Evolutionary conservation across 495 filamentous ascomycete species (phyloP).

Genomic region (Hamigera avellanea): DNA sequence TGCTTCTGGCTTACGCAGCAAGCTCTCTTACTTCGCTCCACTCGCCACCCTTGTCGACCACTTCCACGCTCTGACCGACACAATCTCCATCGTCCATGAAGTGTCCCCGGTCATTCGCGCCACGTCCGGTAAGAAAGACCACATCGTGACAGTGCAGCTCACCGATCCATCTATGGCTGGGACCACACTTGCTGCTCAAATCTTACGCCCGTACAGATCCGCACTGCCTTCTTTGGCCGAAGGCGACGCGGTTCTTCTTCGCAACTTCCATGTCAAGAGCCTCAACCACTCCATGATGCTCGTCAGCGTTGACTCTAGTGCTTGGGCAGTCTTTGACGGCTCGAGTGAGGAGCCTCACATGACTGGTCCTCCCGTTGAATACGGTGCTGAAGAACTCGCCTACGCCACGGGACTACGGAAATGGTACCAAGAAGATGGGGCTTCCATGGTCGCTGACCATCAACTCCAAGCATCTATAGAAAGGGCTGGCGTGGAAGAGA

Average conservation of each 20-base stretch:
- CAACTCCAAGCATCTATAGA: conserved; percentile 27
- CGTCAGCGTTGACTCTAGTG: conserved; percentile 35
- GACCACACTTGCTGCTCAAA: conserved; percentile 40
- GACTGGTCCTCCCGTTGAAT: conserved; percentile 55
- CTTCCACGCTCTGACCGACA: conserved; percentile 43
- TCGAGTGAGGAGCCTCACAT: conserved; percentile 33
- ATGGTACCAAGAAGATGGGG: conserved; percentile 26
- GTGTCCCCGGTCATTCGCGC: conserved; percentile 44
- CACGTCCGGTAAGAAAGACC: conserved; percentile 57
- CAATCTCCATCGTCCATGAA: conserved; percentile 56
- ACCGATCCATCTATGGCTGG: conserved; percentile 50
- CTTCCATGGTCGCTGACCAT: conserved; percentile 25
- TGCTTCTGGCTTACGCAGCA: conserved; percentile 44
- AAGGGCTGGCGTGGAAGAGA: conserved; percentile 15
- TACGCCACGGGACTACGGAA: conserved; percentile 42
- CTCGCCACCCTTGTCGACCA: conserved; percentile 52
- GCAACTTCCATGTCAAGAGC: conserved; percentile 55
- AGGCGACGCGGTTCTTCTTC: conserved; percentile 69
- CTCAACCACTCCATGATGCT: conserved; percentile 33
- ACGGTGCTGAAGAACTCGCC: conserved; percentile 43
- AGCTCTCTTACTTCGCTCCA: conserved; percentile 54
- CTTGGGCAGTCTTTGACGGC: conserved; percentile 54
- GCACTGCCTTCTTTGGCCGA: conserved; percentile 54
- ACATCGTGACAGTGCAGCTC: conserved; percentile 53
- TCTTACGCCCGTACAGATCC: conserved; percentile 63